Evolutionary conservation across 1,284 basidiomycete species (phyloP), one percentile per base, ranked within the genome.

Genomic region (Tilletia caries): DNA sequence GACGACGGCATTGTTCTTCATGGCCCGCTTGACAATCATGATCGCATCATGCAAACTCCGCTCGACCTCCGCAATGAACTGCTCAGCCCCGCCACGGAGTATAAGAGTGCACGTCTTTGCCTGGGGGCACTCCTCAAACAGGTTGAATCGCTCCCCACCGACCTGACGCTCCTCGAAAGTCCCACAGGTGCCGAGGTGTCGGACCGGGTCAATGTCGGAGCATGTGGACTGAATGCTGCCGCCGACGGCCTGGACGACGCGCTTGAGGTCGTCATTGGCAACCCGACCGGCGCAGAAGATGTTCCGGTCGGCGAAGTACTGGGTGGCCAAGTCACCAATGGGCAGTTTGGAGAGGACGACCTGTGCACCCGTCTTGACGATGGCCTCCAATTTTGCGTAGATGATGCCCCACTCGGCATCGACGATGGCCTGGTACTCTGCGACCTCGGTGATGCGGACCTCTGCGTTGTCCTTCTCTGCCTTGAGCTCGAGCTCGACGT

Each of bases 371-470:
- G 95, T 97, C 82, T 91, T 91, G 80, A 94, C 92, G 82, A 98
- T 97, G 1, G 93, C 93, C 80, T 97, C 91, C 37, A 99, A 88
- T 85, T 99, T 99, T 80, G 91, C 89, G 86, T 95, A 98, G 83
- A 99, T 99, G 85, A 99, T 98, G 80, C 95, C 91, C 96, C 96
- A 99, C 84, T 99, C 96, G 32, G 96, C 96, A 82, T 99, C 94
- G 69, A 99, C 96, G 76, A 99, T 97, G 5, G 95, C 94, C 85
- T 99, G 96, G 84, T 99, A 99, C 70, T 82, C 82, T 62, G 76
- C 75, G 34, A 99, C 95, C 64, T 92, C 91, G 82, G 97, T 93
- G 66, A 99, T 93, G 43, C 96, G 90, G 58, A 99, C 92, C 85
- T 99, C 96, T 10, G 96, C 96, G 77, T 99, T 99, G 85, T 99